phyloP scores from a whole-genome alignment of 129 eudicot genomes.

The Ambrosia trifida region DNA sequence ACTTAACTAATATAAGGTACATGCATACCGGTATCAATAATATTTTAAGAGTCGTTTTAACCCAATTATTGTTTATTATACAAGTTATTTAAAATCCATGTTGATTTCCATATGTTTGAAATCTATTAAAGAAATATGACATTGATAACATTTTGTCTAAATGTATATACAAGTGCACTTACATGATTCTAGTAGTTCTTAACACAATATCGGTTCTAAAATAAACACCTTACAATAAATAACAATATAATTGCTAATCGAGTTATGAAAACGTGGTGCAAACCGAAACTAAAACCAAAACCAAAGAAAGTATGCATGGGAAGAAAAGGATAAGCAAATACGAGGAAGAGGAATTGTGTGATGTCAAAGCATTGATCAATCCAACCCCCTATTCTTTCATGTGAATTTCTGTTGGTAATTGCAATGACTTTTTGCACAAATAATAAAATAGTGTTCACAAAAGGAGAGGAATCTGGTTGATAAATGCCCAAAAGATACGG shows the following conservation, averaged over 20 bases:
- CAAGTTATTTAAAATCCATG: no score
- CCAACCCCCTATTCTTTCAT: conserved; percentile 14
- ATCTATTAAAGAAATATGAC: no score
- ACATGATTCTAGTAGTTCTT: no score
- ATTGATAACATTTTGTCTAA: no score
- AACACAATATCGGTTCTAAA: no score
- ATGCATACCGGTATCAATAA: no score
- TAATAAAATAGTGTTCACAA: not conserved
- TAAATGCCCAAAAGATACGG: conserved; percentile 36
- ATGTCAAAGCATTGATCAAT: conserved; percentile 24
- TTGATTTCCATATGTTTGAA: no score
- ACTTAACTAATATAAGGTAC: no score
- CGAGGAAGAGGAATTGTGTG: conserved; percentile 32
- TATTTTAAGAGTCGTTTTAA: no score
- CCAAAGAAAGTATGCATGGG: not conserved
- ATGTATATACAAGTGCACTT: no score
- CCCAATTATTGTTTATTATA: no score
- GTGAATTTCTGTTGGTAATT: conserved; percentile 44
- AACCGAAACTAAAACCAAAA: conserved; percentile 22
- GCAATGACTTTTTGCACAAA: conserved; percentile 24
- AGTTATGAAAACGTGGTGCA: conserved; percentile 20
- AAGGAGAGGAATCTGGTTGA: conserved; percentile 10
- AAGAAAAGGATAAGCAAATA: conserved; percentile 20
- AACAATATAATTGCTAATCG: not conserved
- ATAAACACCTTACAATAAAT: no score